These are phyloP conservation scores for Abortiporus biennis DNA, from an alignment of 1,284 basidiomycete genomes.

Conservation along the genomic window DNA sequence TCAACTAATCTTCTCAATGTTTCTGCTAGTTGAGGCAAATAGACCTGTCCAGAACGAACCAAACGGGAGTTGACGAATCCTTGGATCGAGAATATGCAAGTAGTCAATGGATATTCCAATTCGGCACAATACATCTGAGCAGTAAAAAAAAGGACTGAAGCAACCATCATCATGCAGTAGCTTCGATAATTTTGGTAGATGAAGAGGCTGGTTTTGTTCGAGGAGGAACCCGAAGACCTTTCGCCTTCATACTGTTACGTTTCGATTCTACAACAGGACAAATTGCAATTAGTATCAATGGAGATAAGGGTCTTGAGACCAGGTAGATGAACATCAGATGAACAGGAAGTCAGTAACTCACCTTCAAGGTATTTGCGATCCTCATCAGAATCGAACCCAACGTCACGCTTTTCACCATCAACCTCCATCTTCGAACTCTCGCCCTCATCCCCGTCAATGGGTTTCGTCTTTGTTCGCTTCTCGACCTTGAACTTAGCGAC, in stretches of 20 bases:
- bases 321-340: background rate
- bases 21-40: no score
- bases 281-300: constrained; percentile 7
- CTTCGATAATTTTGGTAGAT: no score
- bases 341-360: constrained; percentile 27
- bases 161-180: no score
- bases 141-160: no score
- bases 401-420: constrained; percentile 24
- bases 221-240: constrained; percentile 60
- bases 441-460: constrained; percentile 28
- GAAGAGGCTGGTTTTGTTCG: constrained; percentile 26
- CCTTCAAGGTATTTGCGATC: constrained; percentile 66
- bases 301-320: background rate
- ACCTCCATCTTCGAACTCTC: constrained; percentile 25
- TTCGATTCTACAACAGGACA: constrained; percentile 47
- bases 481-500: constrained; percentile 97
- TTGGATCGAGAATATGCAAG: no score
- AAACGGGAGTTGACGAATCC: no score
- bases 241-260: constrained; percentile 67
- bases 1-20: no score
- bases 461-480: constrained; percentile 55
- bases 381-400: constrained; percentile 61
- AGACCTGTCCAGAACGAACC: no score
- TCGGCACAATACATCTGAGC: no score
- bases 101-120: no score